Conservation (phyloP, 164 flowering plant genomes). For the Euptelea pleiosperma region DNA sequence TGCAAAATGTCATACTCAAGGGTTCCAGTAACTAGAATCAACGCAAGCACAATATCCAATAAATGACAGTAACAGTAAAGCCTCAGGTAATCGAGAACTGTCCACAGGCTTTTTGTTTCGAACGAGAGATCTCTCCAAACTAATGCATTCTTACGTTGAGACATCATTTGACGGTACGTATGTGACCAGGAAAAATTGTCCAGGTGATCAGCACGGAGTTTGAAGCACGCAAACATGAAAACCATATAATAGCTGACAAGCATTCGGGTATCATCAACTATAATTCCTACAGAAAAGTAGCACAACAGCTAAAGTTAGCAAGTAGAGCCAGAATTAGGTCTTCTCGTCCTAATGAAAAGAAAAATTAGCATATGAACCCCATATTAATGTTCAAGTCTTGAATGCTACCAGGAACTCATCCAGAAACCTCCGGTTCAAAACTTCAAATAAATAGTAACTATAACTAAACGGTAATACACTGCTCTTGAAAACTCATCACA, state of each 20-base stretch:
- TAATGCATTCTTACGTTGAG: constrained; percentile 68
- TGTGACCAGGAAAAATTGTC: constrained; percentile 58
- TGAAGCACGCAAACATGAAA: constrained; percentile 86
- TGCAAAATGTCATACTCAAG: constrained; percentile 96
- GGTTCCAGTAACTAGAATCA: constrained; percentile 91
- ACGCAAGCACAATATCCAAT: constrained; percentile 81
- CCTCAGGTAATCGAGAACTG: constrained; percentile 81
- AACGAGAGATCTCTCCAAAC: constrained; percentile 93
- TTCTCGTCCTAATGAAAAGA: not conserved
- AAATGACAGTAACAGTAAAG: constrained; percentile 88
- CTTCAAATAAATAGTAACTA: too few relatives aligned
- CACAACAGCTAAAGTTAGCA: constrained; percentile 1
- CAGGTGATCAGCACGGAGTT: constrained; percentile 76
- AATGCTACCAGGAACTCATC: too few relatives aligned
- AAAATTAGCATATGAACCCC: not conserved
- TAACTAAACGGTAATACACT: too few relatives aligned
- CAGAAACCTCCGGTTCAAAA: too few relatives aligned
- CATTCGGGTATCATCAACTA: constrained; percentile 84
- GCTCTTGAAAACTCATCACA: not conserved
- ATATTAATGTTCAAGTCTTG: not conserved
- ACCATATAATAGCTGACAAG: constrained; percentile 78
- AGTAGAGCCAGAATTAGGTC: not conserved
- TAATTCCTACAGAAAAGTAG: constrained; percentile 51
- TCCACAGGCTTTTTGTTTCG: constrained; percentile 97
- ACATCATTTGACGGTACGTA: constrained; percentile 68